Evolutionary conservation across 805 yeast species (phyloP), one percentile per base, ranked within the genome.

Genomic region (Ogataea henricii): DNA sequence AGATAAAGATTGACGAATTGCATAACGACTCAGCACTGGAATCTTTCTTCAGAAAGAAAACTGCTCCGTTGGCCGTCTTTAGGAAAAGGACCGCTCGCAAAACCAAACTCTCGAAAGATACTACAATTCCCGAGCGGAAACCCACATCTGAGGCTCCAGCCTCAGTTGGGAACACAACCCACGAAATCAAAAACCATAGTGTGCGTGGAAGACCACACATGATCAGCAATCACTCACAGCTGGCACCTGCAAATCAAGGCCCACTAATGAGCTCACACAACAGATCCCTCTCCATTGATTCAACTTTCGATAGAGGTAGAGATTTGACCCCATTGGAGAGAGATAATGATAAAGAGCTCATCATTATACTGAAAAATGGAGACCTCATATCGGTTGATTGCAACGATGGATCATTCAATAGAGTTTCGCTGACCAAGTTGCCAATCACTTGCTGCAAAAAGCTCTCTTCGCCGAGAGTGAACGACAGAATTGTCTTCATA

Each of bases 381-480:
- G 67, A 67, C 17, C 58, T 83, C 47, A 52, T 77, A 23, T 70
- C 76, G 1, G 65, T 82, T 18, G 68, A 79, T 9, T 79, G 86
- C 59, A 62, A 64, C 22, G 76, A 72, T 53, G 85, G 86, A 2
- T 52, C 67, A 0, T 43, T 74, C 7, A 67, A 57, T n/a, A 66
- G 63, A 35, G 62, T 69, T 6, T 47, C 54, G n/a, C 34, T 75
- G 9, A 62, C 71, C 1, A 45, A 55, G 13, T 51, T 62, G 1
- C 61, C 68, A 17, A 58, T 85, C n/a, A 69, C 72, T 1, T 70
- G 81, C 2, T 83, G 84, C 46, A 77, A 76, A 43, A 77, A 78
- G 50, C 62, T 89, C 9, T 62, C 76, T 2, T 83, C 95, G 0
- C 89, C 95, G 4, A 73, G 94, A 60, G 83, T 87, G 21, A 83